These are phyloP conservation scores for Malassezia caprae DNA, from an alignment of 1,284 basidiomycete species.

Conservation along the genomic window DNA sequence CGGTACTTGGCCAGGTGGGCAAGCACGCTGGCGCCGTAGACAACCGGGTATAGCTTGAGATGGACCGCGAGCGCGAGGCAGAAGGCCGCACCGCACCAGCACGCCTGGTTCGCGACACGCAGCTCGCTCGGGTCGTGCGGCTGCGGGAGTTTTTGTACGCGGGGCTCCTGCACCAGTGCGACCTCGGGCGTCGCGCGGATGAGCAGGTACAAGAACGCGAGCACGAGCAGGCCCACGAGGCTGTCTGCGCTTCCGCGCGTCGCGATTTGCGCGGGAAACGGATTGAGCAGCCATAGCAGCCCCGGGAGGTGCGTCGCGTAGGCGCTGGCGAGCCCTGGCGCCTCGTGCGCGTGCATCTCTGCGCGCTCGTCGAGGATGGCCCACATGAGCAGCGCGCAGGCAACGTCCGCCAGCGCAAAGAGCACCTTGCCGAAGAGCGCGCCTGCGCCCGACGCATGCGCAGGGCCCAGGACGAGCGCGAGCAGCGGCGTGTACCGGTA, in stretches of 20 bases:
- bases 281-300: slow-evolving; percentile 74
- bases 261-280: slow-evolving; percentile 87
- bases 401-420: slow-evolving; percentile 73
- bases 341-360: neutral
- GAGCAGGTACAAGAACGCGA: slow-evolving; percentile 56
- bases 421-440: slow-evolving; percentile 70
- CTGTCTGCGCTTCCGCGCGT: slow-evolving; percentile 92
- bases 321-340: neutral
- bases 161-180: slow-evolving; percentile 17
- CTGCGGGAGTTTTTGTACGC: slow-evolving; percentile 2
- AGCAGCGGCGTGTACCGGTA: slow-evolving; percentile 94
- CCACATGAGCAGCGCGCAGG: slow-evolving; percentile 70
- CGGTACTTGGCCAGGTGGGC: slow-evolving; percentile 53
- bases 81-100: slow-evolving; percentile 22
- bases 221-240: slow-evolving; percentile 68
- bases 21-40: slow-evolving; percentile 72
- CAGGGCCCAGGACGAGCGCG: slow-evolving; percentile 70
- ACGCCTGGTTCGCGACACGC: neutral
- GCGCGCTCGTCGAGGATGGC: slow-evolving; percentile 52
- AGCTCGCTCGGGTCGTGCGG: slow-evolving; percentile 9
- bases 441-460: slow-evolving; percentile 54
- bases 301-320: slow-evolving; percentile 45
- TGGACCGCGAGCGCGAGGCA: slow-evolving; percentile 37
- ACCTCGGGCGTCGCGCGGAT: slow-evolving; percentile 31
- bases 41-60: slow-evolving; percentile 62